phyloP scores from a whole-genome alignment of 83 land plant genomes.

The Larix sibirica region DNA sequence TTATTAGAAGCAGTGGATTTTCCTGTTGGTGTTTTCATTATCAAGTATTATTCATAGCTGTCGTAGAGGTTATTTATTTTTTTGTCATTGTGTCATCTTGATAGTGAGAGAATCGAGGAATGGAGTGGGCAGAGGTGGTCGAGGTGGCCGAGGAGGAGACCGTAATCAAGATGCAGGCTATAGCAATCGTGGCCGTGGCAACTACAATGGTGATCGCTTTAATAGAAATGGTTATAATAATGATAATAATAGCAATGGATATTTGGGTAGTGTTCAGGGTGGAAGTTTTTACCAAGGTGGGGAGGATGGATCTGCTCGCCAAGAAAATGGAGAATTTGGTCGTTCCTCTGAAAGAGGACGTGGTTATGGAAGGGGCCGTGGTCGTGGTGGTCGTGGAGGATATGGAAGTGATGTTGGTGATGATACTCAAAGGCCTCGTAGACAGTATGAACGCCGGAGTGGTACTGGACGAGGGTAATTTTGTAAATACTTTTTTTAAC shows the following conservation, averaged over 20 bases:
- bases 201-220: constrained; percentile 26
- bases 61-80: background rate
- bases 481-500: background rate
- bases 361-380: constrained; percentile 37
- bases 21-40: background rate
- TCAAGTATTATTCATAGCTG: background rate
- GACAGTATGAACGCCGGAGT: constrained; percentile 56
- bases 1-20: background rate
- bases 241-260: constrained; percentile 26
- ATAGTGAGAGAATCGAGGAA: constrained; percentile 4
- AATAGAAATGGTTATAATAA: constrained; percentile 22
- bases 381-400: constrained; percentile 42
- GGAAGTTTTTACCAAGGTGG: background rate
- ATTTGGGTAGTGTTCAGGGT: constrained; percentile 18
- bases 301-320: constrained; percentile 21
- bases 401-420: constrained; percentile 30
- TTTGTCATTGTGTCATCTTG: background rate
- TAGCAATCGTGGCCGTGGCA: constrained; percentile 26
- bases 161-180: constrained; percentile 24
- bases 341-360: constrained; percentile 36
- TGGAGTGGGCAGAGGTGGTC: constrained; percentile 35
- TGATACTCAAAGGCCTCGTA: constrained; percentile 48
- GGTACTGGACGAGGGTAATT: constrained; percentile 64
- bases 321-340: constrained; percentile 20
- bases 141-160: constrained; percentile 37